Evolutionary conservation across 495 filamentous ascomycete genomes (phyloP).

Genomic region (Talaromyces ruber): DNA sequence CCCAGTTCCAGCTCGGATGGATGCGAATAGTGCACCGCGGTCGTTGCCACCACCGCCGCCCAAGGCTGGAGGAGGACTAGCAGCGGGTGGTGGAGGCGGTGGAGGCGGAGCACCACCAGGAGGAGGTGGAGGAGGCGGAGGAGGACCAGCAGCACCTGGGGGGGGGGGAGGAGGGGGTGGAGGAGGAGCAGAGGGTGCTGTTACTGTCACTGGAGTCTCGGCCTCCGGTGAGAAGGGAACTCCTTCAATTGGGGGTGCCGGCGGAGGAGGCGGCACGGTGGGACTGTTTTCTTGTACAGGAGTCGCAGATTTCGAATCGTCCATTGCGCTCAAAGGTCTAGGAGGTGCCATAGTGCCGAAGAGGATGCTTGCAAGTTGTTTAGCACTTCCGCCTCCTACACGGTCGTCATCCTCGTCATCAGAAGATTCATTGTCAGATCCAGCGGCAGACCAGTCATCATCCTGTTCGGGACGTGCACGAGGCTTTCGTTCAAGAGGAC

Average conservation of each 20-base stretch:
- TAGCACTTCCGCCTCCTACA: conserved; percentile 70
- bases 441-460: conserved; percentile 77
- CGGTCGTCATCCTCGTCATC: conserved; percentile 65
- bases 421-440: conserved; percentile 61
- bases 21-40: conserved; percentile 59
- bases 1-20: conserved; percentile 70
- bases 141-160: conserved; percentile 19
- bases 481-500: conserved; percentile 36
- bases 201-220: background rate
- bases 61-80: conserved; percentile 14
- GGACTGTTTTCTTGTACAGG: conserved; percentile 27
- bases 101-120: conserved; percentile 21
- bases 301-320: conserved; percentile 42
- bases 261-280: conserved; percentile 9
- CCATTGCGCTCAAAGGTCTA: conserved; percentile 75
- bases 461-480: conserved; percentile 67
- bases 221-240: background rate
- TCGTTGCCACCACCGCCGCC: conserved; percentile 20
- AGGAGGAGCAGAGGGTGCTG: conserved; percentile 6
- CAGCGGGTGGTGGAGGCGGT: conserved; percentile 35
- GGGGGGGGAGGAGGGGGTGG: conserved; percentile 28
- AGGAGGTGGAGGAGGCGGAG: conserved; percentile 18
- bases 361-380: conserved; percentile 83
- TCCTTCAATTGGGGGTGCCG: conserved; percentile 15
- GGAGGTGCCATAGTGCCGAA: conserved; percentile 98